A percentile compares a stretch with the other conserved stretches of the same genome.
These are phyloP conservation scores for Orychophragmus violaceus DNA, from an alignment of 345 rosid genomes.

Conservation along the genomic window DNA sequence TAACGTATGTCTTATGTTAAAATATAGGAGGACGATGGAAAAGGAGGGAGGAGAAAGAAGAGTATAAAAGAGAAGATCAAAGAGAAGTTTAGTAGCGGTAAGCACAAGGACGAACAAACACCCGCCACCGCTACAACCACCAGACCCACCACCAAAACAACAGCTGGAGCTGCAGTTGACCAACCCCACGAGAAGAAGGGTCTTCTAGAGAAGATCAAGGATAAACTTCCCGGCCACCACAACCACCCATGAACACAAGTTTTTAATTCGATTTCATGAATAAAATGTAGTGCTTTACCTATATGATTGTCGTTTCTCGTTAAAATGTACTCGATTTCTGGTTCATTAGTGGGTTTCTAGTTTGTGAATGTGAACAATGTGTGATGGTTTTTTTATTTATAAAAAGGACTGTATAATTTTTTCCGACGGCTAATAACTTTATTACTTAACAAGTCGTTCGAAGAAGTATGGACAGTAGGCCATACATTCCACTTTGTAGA, in stretches of 20 bases:
- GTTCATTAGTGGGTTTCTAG: too few species aligned
- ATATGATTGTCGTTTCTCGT: too few species aligned
- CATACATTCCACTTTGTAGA: too few species aligned
- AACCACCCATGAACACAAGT: constrained; percentile 17
- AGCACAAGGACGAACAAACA: constrained; percentile 37
- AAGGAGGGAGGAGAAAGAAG: constrained; percentile 86
- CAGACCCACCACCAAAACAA: constrained; percentile 6
- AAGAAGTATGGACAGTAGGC: too few species aligned
- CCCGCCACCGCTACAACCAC: constrained; percentile 19
- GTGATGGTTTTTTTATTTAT: too few species aligned
- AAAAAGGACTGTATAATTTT: too few species aligned
- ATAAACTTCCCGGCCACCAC: constrained; percentile 62
- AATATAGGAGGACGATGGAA: constrained; percentile 52
- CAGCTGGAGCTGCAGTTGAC: background rate
- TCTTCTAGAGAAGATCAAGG: constrained; percentile 71
- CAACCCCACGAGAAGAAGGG: constrained; percentile 61
- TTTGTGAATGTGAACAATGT: too few species aligned
- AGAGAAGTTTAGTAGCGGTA: constrained; percentile 44
- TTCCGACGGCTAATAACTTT: too few species aligned
- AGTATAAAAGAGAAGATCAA: constrained; percentile 63
- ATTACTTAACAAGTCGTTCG: too few species aligned
- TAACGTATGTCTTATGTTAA: background rate
- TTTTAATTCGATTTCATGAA: background rate
- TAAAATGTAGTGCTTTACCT: too few species aligned
- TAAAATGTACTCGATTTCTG: too few species aligned